A percentile compares a stretch with the other conserved stretches of the same genome.
These are phyloP conservation scores for Trichoderma endophyticum DNA, from an alignment of 2,329 filamentous ascomycete species.

Conservation along the genomic window DNA sequence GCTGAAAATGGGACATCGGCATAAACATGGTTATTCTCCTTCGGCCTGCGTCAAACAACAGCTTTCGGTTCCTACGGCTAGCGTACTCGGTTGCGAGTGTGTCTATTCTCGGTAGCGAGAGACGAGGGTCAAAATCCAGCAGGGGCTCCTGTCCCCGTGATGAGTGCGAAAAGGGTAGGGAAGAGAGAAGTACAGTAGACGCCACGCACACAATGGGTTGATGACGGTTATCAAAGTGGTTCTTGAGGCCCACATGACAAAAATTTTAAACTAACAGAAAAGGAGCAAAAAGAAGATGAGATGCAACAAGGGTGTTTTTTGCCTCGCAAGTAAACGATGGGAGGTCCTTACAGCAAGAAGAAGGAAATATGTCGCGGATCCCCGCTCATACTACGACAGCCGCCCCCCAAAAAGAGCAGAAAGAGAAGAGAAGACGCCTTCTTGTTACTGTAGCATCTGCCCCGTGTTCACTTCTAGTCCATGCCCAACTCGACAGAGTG, in stretches of 20 bases:
- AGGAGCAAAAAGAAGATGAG: background rate
- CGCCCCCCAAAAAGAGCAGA: background rate
- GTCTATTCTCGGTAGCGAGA: background rate
- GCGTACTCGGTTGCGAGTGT: background rate
- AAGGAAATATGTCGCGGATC: background rate
- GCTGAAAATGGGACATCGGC: background rate
- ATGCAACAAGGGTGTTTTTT: background rate
- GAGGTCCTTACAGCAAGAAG: background rate
- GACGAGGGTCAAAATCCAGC: background rate
- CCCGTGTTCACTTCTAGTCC: background rate
- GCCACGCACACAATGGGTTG: background rate
- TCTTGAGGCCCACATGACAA: background rate
- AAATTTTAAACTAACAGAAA: background rate
- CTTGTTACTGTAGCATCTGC: slow-evolving; percentile 11
- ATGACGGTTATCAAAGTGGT: background rate
- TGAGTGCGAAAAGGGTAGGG: background rate
- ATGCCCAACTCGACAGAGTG: background rate
- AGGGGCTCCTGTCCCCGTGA: background rate
- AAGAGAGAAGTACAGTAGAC: background rate
- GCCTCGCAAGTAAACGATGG: background rate
- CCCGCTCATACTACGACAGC: slow-evolving; percentile 8
- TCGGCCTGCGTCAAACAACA: background rate
- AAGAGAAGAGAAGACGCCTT: background rate
- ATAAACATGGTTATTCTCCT: background rate
- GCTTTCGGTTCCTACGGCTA: background rate